Percentiles rank a stretch among this genome's conserved stretches.
These are phyloP conservation scores for Cladophialophora bantiana DNA, from an alignment of 2,329 filamentous ascomycete species.

Conservation along the genomic window DNA sequence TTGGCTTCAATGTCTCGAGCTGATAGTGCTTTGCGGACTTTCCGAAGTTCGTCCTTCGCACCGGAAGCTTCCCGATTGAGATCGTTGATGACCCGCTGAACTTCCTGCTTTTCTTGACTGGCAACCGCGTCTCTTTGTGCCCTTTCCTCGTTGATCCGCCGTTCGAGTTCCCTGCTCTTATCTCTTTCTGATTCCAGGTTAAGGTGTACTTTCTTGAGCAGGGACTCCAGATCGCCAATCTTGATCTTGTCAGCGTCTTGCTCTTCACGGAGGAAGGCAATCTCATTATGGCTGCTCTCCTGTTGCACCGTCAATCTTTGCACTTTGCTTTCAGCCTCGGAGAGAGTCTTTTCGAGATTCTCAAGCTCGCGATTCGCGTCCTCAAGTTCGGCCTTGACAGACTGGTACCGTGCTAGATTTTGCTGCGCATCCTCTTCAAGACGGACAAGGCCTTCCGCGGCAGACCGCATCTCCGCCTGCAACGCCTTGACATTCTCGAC, in stretches of 20 bases:
- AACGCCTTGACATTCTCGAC: slow-evolving; percentile 90
- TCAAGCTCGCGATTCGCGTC: slow-evolving; percentile 88
- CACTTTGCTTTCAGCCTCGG: slow-evolving; percentile 85
- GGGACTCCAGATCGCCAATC: slow-evolving; percentile 90
- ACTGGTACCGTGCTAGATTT: slow-evolving; percentile 78
- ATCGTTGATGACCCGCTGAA: slow-evolving; percentile 90
- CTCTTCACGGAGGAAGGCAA: slow-evolving; percentile 93
- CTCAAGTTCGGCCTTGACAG: slow-evolving; percentile 80
- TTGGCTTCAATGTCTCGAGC: slow-evolving; percentile 86
- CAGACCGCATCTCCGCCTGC: slow-evolving; percentile 89
- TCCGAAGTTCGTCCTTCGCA: slow-evolving; percentile 84
- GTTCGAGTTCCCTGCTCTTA: slow-evolving; percentile 72
- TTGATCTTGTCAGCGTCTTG: slow-evolving; percentile 98
- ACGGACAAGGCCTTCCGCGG: slow-evolving; percentile 83
- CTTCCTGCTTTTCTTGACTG: slow-evolving; percentile 89
- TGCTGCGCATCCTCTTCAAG: slow-evolving; percentile 88
- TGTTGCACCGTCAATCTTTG: slow-evolving; percentile 88
- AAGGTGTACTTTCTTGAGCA: slow-evolving; percentile 78
- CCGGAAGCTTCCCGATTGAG: slow-evolving; percentile 82
- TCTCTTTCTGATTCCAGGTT: slow-evolving; percentile 85
- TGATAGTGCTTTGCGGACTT: slow-evolving; percentile 80
- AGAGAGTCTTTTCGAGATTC: slow-evolving; percentile 80
- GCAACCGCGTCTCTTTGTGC: slow-evolving; percentile 86
- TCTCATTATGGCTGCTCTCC: slow-evolving; percentile 90
- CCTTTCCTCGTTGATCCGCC: slow-evolving; percentile 78